A percentile compares a stretch with the other conserved stretches of the same genome.
These are phyloP conservation scores for Pyrus hybrid DNA, from an alignment of 331 rosid genomes.

Conservation along the genomic window DNA sequence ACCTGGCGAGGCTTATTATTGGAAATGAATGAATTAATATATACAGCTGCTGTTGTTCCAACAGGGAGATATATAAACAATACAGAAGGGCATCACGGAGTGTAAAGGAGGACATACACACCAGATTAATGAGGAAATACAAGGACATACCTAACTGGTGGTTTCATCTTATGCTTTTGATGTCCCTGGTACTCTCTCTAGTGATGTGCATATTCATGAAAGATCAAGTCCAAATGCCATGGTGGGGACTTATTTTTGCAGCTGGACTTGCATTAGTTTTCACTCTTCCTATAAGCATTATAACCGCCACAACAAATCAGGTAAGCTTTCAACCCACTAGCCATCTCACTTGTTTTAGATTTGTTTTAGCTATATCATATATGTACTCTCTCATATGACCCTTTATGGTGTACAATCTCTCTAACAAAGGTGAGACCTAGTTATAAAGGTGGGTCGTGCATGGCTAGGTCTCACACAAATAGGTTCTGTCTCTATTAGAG, in stretches of 20 bases:
- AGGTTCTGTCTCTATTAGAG: too few species aligned
- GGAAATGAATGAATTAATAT: too few species aligned
- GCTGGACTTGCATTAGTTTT: conserved; percentile 20
- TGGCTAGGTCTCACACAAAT: too few species aligned
- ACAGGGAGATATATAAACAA: conserved; percentile 17
- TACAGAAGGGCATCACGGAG: conserved; percentile 6
- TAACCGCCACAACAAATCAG: conserved; percentile 40
- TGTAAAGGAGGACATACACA: conserved; percentile 23
- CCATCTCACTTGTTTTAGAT: neutral
- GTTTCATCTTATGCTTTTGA: conserved; percentile 19
- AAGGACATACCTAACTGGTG: conserved; percentile 35
- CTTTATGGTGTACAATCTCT: too few species aligned
- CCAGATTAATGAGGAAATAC: conserved; percentile 31
- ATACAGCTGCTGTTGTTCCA: neutral
- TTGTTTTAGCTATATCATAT: neutral
- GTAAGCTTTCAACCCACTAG: neutral
- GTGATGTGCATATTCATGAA: conserved; percentile 14
- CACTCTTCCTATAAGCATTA: conserved; percentile 32
- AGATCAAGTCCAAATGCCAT: conserved; percentile 29
- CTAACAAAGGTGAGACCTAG: too few species aligned
- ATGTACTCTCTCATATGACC: neutral
- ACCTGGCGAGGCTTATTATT: too few species aligned
- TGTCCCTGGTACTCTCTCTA: conserved; percentile 17
- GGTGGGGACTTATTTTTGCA: conserved; percentile 38
- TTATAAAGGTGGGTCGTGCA: too few species aligned